These are phyloP conservation scores for Alternaria atra DNA, from an alignment of 2,329 filamentous ascomycete genomes.

Conservation along the genomic window DNA sequence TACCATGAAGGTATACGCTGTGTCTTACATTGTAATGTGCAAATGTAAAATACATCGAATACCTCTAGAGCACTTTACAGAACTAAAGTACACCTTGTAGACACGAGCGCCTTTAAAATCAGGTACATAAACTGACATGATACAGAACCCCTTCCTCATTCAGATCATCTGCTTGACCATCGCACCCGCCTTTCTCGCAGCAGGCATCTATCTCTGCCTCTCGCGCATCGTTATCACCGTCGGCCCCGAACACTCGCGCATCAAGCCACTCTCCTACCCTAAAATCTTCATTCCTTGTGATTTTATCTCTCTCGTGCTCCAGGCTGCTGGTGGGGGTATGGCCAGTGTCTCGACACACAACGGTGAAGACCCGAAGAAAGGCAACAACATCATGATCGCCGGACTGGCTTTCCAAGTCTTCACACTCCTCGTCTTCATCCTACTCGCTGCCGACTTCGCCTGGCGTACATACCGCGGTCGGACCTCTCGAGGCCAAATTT, in stretches of 20 bases:
- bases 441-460: slow-evolving; percentile 54
- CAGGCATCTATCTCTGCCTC: slow-evolving; percentile 73
- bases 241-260: slow-evolving; percentile 52
- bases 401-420: slow-evolving; percentile 57
- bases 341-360: slow-evolving; percentile 48
- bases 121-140: slow-evolving; percentile 8
- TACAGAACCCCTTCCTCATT: slow-evolving; percentile 67
- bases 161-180: slow-evolving; percentile 71
- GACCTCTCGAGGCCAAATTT: slow-evolving; percentile 24
- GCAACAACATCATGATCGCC: slow-evolving; percentile 58
- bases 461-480: slow-evolving; percentile 37
- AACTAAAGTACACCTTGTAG: not conserved
- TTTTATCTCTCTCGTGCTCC: slow-evolving; percentile 55
- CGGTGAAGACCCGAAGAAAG: slow-evolving; percentile 44
- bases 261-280: slow-evolving; percentile 57
- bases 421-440: slow-evolving; percentile 55
- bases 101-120: not conserved
- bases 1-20: not conserved
- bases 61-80: not conserved
- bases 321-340: slow-evolving; percentile 56
- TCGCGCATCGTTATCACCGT: slow-evolving; percentile 54
- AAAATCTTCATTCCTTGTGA: slow-evolving; percentile 63
- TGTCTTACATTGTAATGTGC: not conserved
- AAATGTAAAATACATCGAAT: not conserved
- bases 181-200: slow-evolving; percentile 64